Conservation (phyloP, 1,284 basidiomycete genomes). For the Porodaedalea pini region DNA sequence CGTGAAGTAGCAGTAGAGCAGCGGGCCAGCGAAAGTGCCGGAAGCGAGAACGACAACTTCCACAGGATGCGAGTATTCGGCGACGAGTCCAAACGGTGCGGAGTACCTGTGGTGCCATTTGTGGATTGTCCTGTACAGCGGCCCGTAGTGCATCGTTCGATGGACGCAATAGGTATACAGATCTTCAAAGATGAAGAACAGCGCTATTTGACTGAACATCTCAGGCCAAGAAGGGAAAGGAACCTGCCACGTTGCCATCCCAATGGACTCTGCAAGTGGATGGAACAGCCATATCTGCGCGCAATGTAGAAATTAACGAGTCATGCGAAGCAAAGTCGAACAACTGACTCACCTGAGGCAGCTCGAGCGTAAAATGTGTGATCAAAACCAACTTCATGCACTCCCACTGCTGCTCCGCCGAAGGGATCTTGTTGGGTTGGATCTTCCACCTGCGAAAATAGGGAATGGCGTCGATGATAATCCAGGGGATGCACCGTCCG, state of each 20-base stretch:
- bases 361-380: conserved; percentile 94
- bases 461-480: conserved; percentile 91
- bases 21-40: conserved; percentile 84
- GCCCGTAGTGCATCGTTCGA: conserved; percentile 84
- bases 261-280: conserved; percentile 85
- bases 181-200: conserved; percentile 97
- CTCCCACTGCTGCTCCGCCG: conserved; percentile 85
- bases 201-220: conserved; percentile 77
- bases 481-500: conserved; percentile 92
- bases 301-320: no score
- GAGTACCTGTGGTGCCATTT: conserved; percentile 98
- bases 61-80: conserved; percentile 94
- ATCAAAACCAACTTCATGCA: conserved; percentile 94
- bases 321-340: not conserved
- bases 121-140: conserved; percentile 96
- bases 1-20: conserved; percentile 78
- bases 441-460: conserved; percentile 96
- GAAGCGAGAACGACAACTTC: conserved; percentile 89
- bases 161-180: conserved; percentile 88
- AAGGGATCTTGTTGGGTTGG: conserved; percentile 82
- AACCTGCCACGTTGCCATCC: conserved; percentile 89
- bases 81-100: conserved; percentile 95
- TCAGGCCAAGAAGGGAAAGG: conserved; percentile 77
- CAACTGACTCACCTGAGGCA: conserved; percentile 65
- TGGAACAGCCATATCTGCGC: conserved; percentile 93